A percentile compares a stretch with the other conserved stretches of the same genome.
Conservation (phyloP, 257 asterid species). For the Dorcoceras hygrometricum region DNA sequence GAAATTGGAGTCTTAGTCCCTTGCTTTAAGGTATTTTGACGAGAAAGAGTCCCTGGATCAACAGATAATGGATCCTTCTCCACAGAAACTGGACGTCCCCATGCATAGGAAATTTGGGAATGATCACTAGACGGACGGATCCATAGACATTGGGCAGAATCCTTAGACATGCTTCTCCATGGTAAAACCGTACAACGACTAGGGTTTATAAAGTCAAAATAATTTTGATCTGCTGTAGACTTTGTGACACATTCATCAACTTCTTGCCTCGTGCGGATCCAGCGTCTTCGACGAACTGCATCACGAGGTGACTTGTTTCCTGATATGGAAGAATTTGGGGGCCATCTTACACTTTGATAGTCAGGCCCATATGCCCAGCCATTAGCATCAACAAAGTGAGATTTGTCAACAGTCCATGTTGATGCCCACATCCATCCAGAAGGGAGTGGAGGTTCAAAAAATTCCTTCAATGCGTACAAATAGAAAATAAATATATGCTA, state of each 20-base stretch:
- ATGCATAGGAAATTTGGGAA: conserved; percentile 57
- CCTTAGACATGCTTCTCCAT: conserved; percentile 72
- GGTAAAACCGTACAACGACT: conserved; percentile 69
- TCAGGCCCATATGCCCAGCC: conserved; percentile 77
- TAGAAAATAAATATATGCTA: conserved; percentile 4
- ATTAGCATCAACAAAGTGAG: conserved; percentile 57
- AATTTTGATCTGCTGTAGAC: conserved; percentile 26
- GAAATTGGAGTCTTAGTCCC: conserved; percentile 47
- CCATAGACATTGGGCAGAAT: conserved; percentile 66
- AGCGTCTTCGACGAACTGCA: conserved; percentile 61
- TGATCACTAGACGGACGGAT: conserved; percentile 74
- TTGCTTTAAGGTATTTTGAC: conserved; percentile 63
- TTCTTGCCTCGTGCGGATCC: conserved; percentile 58
- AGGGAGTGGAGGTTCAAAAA: conserved; percentile 60
- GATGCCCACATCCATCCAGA: conserved; percentile 73
- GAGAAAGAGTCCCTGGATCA: conserved; percentile 62
- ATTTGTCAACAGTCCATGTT: conserved; percentile 59
- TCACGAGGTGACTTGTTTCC: conserved; percentile 47
- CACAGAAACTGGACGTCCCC: conserved; percentile 80
- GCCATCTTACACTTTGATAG: conserved; percentile 54
- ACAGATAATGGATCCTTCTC: conserved; percentile 69
- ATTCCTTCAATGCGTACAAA: conserved; percentile 37
- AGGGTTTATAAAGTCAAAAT: conserved; percentile 47
- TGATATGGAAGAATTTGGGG: conserved; percentile 56
- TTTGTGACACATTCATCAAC: conserved; percentile 32